Evolutionary conservation across 371 early-diverging fungal genomes (phyloP), one percentile per base, ranked within the genome.

Genomic region (Actinomortierella ambigua): DNA sequence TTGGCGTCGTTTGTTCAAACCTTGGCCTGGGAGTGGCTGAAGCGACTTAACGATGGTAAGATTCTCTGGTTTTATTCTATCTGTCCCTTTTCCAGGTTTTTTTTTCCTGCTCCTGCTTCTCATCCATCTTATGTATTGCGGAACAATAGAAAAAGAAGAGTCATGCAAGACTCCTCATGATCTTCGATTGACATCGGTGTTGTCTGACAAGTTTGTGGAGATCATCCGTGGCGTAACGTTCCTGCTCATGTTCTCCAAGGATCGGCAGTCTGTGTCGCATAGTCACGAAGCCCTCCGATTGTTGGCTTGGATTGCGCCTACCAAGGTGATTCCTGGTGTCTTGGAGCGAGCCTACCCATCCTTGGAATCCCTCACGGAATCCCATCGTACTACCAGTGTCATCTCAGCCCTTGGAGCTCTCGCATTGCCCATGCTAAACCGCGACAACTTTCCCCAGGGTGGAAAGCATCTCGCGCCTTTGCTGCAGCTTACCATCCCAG

Each of bases 281-380:
- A 87, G 88, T 43, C 89, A 90, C 46, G 68, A 81, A n/a, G 85
- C 94, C 5, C 68, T 96, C 14, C 88, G 88, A 63, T 81, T 82
- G 55, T 71, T 96, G 42, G 85, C 90, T 17, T 89, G 92, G 87
- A 75, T 95, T 24, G 89, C 91, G 53, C 95, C 95, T 11, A 71
- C 71, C 2, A 55, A 89, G 50, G 83, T 96, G n/a, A 83, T 96
- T 55, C 92, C 93, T 1, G 90, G 89, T 9, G 79, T 95, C 9
- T 65, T 97, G 40, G 94, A 94, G 54, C 81, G 92, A 29, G 85
- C 90, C 13, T 95, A 93, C 61, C 93, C 95, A 2, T 88, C 94
- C 0, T 75, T 96, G n/a, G 95, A 95, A 62, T 87, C 90, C 1
- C 59, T 94, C 58, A 94, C 92, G 3, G 93, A 94, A 78, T 93